Evolutionary conservation across 1,284 basidiomycete species (phyloP).

Genomic region (Austroboletus novae-zelandiae): DNA sequence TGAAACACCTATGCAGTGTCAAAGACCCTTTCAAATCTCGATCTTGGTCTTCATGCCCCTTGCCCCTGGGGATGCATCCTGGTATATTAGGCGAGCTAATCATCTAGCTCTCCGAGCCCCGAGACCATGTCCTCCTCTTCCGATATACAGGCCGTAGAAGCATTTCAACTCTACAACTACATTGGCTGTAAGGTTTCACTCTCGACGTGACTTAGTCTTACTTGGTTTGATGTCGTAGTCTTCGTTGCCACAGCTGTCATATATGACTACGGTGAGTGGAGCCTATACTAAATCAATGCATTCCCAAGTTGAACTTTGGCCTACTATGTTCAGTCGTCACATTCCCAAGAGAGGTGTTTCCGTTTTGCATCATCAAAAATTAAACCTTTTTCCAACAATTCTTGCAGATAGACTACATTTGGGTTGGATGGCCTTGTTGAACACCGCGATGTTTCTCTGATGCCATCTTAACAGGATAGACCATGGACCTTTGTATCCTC

Average conservation of each 20-base stretch:
- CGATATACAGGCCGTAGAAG: neutral
- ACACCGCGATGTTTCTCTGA: constrained; percentile 4
- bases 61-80: no score
- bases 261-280: constrained; percentile 23
- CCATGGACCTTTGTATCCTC: constrained; percentile 18
- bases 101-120: no score
- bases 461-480: constrained; percentile 7
- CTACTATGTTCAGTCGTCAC: constrained; percentile 12
- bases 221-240: constrained; percentile 5
- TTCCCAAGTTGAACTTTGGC: neutral
- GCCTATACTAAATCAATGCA: no score
- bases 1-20: no score
- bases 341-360: constrained; percentile 15
- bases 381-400: neutral
- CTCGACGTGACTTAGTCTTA: neutral
- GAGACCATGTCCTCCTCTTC: no score
- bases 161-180: constrained; percentile 14
- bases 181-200: constrained; percentile 10
- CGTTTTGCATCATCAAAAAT: neutral
- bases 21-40: no score
- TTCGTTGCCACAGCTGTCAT: constrained; percentile 4
- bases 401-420: constrained; percentile 15
- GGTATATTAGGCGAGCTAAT: no score
- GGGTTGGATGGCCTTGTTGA: constrained; percentile 13
- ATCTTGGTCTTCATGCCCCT: no score